Evolutionary conservation across 768 basidiomycete genomes (phyloP).

Genomic region (Kwoniella pini): DNA sequence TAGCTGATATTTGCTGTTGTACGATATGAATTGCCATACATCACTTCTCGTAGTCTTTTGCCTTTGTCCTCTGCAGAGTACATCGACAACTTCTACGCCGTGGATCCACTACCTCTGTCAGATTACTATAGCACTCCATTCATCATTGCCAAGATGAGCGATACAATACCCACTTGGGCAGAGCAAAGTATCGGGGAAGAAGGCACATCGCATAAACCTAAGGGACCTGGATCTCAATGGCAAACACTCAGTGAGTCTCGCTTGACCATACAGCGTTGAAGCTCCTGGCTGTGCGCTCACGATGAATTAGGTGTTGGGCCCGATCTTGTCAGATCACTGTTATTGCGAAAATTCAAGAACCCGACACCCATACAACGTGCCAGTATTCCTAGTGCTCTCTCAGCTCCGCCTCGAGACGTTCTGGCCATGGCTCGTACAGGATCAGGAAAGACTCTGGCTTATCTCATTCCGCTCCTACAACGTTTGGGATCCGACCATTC

Average conservation of each 20-base stretch:
- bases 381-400: slow-evolving; percentile 78
- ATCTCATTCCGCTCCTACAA: slow-evolving; percentile 87
- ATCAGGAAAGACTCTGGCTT: slow-evolving; percentile 95
- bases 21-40: no score
- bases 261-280: no score
- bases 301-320: slow-evolving; percentile 25
- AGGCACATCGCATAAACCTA: neutral
- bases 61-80: no score
- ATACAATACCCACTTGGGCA: slow-evolving; percentile 3
- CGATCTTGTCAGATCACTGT: slow-evolving; percentile 60
- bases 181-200: neutral
- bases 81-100: no score
- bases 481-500: slow-evolving; percentile 79
- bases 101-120: no score
- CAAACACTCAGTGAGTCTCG: slow-evolving; percentile 37
- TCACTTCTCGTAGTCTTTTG: no score
- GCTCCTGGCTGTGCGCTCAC: neutral
- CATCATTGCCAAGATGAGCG: neutral
- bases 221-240: slow-evolving; percentile 28
- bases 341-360: slow-evolving; percentile 87
- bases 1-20: no score
- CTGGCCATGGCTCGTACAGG: slow-evolving; percentile 99
- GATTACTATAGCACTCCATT: no score
- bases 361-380: slow-evolving; percentile 96
- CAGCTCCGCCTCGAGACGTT: slow-evolving; percentile 82